phyloP scores from a whole-genome alignment of 768 basidiomycete genomes.

The Auricularia sp. region DNA sequence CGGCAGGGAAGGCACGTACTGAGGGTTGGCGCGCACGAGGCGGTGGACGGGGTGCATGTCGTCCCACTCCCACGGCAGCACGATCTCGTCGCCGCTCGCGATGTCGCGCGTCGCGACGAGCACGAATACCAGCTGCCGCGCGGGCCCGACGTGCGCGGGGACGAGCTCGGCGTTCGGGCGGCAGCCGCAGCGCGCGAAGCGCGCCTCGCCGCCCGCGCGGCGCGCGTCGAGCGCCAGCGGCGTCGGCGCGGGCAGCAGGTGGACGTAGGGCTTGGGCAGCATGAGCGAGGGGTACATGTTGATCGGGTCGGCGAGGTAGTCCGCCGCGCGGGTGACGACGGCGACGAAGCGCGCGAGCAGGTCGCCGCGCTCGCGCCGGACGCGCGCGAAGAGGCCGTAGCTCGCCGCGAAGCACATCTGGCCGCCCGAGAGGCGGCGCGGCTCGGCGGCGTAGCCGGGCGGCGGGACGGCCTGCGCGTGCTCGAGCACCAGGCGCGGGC shows the following conservation, averaged over 20 bases:
- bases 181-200: slow-evolving; percentile 59
- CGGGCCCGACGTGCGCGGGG: slow-evolving; percentile 19
- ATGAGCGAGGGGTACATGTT: slow-evolving; percentile 30
- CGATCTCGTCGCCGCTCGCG: slow-evolving; percentile 71
- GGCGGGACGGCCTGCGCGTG: background rate
- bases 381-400: background rate
- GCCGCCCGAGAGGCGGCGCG: background rate
- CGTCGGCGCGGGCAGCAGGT: slow-evolving; percentile 42
- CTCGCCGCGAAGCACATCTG: background rate
- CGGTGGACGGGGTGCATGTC: slow-evolving; percentile 75
- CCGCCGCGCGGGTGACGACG: background rate
- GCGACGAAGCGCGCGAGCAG: background rate
- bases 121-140: slow-evolving; percentile 48
- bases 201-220: slow-evolving; percentile 50
- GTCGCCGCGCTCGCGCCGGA: background rate
- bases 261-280: slow-evolving; percentile 76
- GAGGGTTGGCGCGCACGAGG: background rate
- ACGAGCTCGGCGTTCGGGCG: slow-evolving; percentile 52
- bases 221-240: slow-evolving; percentile 66
- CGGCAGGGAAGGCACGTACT: too few species aligned
- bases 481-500: background rate
- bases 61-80: slow-evolving; percentile 96
- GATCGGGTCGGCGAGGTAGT: background rate
- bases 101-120: slow-evolving; percentile 73
- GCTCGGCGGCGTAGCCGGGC: background rate